Evolutionary conservation across 2,329 filamentous ascomycete genomes (phyloP).

Genomic region (Phialemonium atrogriseum): DNA sequence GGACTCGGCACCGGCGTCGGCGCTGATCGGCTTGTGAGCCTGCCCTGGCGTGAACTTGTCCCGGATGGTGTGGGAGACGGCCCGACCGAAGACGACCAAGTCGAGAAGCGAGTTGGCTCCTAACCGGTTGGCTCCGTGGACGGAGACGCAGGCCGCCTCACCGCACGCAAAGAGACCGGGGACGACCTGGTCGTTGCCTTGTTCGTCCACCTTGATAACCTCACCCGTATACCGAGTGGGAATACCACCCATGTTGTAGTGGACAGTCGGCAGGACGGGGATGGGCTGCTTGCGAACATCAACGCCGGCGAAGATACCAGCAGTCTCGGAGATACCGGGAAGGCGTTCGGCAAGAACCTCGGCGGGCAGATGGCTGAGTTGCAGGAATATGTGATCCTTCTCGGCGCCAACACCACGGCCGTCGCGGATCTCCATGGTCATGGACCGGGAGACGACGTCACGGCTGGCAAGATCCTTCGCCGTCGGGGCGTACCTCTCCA

Average conservation of each 20-base stretch:
- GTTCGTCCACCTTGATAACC: conserved; percentile 79
- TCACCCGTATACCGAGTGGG: conserved; percentile 96
- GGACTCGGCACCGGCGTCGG: conserved; percentile 81
- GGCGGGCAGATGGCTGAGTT: conserved; percentile 88
- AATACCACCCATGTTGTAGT: conserved; percentile 99
- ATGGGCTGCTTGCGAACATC: conserved; percentile 97
- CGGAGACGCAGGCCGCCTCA: conserved; percentile 94
- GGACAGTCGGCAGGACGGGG: conserved; percentile 89
- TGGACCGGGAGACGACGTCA: conserved; percentile 93
- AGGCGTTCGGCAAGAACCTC: conserved; percentile 94
- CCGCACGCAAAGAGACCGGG: conserved; percentile 93
- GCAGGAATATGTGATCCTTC: conserved; percentile 98
- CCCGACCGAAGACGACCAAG: conserved; percentile 94
- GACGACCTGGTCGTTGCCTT: conserved; percentile 86
- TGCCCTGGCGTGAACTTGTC: conserved; percentile 84
- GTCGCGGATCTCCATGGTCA: conserved; percentile 97
- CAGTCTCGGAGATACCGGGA: conserved; percentile 96
- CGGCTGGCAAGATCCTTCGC: conserved; percentile 96
- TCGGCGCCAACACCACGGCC: conserved; percentile 94
- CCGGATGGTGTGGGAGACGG: conserved; percentile 92
- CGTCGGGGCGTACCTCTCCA: conserved; percentile 96
- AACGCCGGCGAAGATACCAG: conserved; percentile 92
- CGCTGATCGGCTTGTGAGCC: conserved; percentile 68
- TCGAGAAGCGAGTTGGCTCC: conserved; percentile 98
- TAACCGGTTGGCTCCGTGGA: conserved; percentile 95